Evolutionary conservation across 148 eudicot genomes (phyloP).

Genomic region (Heliamphora exappendiculata): DNA sequence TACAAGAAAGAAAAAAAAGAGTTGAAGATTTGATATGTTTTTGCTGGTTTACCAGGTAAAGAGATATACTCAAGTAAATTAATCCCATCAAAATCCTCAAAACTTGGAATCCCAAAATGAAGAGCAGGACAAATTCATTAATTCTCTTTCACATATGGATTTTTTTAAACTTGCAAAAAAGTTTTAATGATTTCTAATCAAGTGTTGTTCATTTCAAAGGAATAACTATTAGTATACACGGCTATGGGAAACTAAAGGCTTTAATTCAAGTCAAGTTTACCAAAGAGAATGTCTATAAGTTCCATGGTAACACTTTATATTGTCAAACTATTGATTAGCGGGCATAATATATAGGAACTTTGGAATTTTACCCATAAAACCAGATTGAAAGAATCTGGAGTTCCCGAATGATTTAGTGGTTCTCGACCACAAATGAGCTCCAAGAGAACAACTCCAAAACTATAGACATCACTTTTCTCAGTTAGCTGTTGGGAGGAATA

Average conservation of each 20-base stretch:
- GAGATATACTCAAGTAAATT: background rate
- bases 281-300: background rate
- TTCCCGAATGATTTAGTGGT: constrained; percentile 55
- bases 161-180: background rate
- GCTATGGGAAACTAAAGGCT: background rate
- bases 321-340: background rate
- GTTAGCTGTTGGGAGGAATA: constrained; percentile 75
- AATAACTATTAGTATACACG: background rate
- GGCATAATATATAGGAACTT: background rate
- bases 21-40: too few species aligned
- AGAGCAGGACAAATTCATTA: background rate
- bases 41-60: background rate
- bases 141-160: background rate
- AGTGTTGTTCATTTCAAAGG: background rate
- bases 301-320: background rate
- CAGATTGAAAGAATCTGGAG: constrained; percentile 70
- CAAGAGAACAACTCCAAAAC: constrained; percentile 79
- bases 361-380: constrained; percentile 63
- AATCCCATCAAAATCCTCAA: background rate
- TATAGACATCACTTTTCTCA: constrained; percentile 76
- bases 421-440: constrained; percentile 87
- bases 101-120: background rate
- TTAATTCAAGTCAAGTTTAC: background rate
- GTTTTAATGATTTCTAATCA: too few species aligned
- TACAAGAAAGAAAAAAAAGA: too few species aligned